Evolutionary conservation across 2,329 filamentous ascomycete genomes (phyloP).

Genomic region (Fusarium subtropicale): DNA sequence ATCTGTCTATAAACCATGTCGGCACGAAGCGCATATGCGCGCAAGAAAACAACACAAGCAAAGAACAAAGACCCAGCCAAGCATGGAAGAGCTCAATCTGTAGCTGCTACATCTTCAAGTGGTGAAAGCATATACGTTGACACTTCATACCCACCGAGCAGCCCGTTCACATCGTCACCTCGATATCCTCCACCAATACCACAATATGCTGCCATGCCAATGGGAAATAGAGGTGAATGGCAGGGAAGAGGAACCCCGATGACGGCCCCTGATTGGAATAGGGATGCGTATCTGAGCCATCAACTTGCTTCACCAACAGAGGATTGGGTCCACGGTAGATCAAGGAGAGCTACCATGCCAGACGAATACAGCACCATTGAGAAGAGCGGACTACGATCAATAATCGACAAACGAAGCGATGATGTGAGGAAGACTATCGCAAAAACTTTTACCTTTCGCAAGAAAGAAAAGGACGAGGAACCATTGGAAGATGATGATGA

Average conservation of each 20-base stretch:
- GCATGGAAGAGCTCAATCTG: constrained; percentile 52
- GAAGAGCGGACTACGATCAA: constrained; percentile 64
- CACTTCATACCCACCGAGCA: constrained; percentile 50
- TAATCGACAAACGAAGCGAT: constrained; percentile 68
- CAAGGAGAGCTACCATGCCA: constrained; percentile 55
- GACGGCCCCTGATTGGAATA: constrained; percentile 38
- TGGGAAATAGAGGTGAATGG: constrained; percentile 18
- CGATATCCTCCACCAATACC: constrained; percentile 53
- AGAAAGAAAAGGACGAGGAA: constrained; percentile 58
- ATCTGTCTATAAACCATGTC: constrained; percentile 58
- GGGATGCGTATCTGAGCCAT: constrained; percentile 45
- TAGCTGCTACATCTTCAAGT: constrained; percentile 51
- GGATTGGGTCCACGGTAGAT: constrained; percentile 59
- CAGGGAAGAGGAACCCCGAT: constrained; percentile 9
- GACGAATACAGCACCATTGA: constrained; percentile 67
- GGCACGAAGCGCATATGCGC: constrained; percentile 67
- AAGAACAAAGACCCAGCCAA: constrained; percentile 49
- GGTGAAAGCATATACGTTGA: constrained; percentile 56
- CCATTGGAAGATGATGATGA: constrained; percentile 26
- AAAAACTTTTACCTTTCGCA: constrained; percentile 64
- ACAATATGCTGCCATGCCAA: constrained; percentile 7
- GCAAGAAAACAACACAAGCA: constrained; percentile 67
- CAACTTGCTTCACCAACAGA: constrained; percentile 45
- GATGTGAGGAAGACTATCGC: constrained; percentile 64
- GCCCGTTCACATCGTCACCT: constrained; percentile 56